Conservation (phyloP, 306 rosid species). For the Trifolium pratense region DNA sequence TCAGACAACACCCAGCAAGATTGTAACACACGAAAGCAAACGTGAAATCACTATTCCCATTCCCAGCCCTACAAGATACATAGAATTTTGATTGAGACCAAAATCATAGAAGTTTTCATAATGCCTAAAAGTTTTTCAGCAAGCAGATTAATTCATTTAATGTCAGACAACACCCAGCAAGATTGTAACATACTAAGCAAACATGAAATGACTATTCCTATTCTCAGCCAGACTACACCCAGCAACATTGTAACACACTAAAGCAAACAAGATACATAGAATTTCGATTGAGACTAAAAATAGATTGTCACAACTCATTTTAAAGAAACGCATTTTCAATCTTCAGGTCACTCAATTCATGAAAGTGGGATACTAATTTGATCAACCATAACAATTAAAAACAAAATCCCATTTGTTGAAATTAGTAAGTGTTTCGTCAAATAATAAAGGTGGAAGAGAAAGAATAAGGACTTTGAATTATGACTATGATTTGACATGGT, state of each 20-base stretch:
- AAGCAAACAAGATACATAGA: constrained; percentile 18
- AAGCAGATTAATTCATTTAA: constrained; percentile 7
- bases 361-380: constrained; percentile 22
- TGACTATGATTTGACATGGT: not conserved
- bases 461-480: not conserved
- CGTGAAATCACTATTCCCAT: constrained; percentile 5
- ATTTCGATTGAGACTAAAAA: constrained; percentile 5
- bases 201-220: constrained; percentile 13
- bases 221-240: constrained; percentile 26
- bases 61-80: constrained; percentile 23
- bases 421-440: not conserved
- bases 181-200: not conserved
- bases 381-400: constrained; percentile 2
- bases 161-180: not conserved
- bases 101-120: not conserved
- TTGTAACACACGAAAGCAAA: not conserved
- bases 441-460: not conserved
- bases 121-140: constrained; percentile 26
- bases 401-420: not conserved
- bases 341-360: not conserved
- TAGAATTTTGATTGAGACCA: constrained; percentile 7
- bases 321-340: constrained; percentile 10
- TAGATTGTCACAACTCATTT: constrained; percentile 7
- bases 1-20: not conserved
- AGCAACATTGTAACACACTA: too few relatives aligned